Base-by-base conservation (phyloP, 2,329 filamentous ascomycete genomes). In the Penicillium sp. region DNA sequence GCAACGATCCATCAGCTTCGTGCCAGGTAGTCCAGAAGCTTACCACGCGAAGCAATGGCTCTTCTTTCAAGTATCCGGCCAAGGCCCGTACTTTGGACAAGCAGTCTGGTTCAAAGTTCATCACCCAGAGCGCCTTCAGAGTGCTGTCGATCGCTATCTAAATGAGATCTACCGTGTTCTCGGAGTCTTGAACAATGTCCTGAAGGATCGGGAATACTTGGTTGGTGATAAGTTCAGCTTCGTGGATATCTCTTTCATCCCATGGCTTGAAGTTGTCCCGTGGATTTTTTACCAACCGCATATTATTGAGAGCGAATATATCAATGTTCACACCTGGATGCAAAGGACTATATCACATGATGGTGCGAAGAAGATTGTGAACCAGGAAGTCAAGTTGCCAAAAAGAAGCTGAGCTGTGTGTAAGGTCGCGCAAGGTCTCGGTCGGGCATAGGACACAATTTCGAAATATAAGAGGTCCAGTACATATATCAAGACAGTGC, bases 61-160 rank as follows among this genome's bases (percentile, higher is more conserved):
- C 6, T 71, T 67, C 59, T 78, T 73, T 64, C 77, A 80, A 62
- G 63, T 68, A n/a, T 72, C 72, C 4, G 77, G 77, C 5, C 78
- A 81, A 53, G 79, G 76, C 0, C 78, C 78, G 1, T 81, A 80
- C 59, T 80, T 71, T 54, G 79, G 79, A 4, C 78, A 81, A 64
- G 66, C 67, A 2, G 65, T 64, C 18, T 81, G 77, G 78, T 80
- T 77, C 64, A 57, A 23, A 8, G 29, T 12, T 22, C 8, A 2
- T 12, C 75, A 81, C 64, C 65, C 64, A 0, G 77, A 81, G 55
- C 75, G 75, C 57, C 33, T 80, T 18, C 69, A 65, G 0, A 74
- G 70, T 18, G 79, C 77, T 4, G 64, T 75, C 20, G 73, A 78
- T 6, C 74, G 79, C 18, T 82, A 81, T 62, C 50, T 63, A 22